Evolutionary conservation across 1,284 basidiomycete species (phyloP), one percentile per base, ranked within the genome.

Genomic region (Malassezia equina): DNA sequence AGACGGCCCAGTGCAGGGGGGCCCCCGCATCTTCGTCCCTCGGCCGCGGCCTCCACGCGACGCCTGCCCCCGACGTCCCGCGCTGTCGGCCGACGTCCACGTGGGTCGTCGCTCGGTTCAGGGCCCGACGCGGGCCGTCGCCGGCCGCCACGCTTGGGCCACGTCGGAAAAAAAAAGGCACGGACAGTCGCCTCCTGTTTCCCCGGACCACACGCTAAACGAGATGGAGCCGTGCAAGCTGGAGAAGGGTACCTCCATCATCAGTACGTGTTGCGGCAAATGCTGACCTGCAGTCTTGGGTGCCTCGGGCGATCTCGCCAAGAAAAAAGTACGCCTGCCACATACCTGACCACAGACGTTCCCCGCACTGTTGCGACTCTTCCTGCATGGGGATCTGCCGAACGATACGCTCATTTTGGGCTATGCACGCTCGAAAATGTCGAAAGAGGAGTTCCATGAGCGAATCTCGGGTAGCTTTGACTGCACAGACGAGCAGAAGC

Each of bases 261-360:
- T 71, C 58, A 67, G 68, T 71, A 58, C 58, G 68, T 68, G 25
- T 12, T 12, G 4, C 6, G 4, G 15, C 9, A 19, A 8, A 7
- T 39, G 13, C 23, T 24, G 36, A 47, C 49, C 23, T 28, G 23
- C 69, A 90, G 93, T 98, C 53, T 83, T 94, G 58, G 94, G 94
- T 59, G 93, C 93, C 21, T 94, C 89, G 56, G 93, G 93, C 49
- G 93, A 98, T 80, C 81, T 98, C 47, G 94, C 93, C 58, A 95
- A 95, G 85, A 98, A 98, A 81, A 98, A 98, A 83, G 90, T 86
- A 45, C 36, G 69, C 47, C 24, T n/a, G 17, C 9, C 21, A 41
- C 50, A 19, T 13, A 29, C 4, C 34, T 43, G 1, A 42, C 11
- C 6, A 4, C 55, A 71, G 71, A 73, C 69, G 29, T 72, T 67